A percentile compares a stretch with the other conserved stretches of the same genome.
Evolutionary conservation across 2,329 filamentous ascomycete species (phyloP).

Genomic region (Botrytis porri): DNA sequence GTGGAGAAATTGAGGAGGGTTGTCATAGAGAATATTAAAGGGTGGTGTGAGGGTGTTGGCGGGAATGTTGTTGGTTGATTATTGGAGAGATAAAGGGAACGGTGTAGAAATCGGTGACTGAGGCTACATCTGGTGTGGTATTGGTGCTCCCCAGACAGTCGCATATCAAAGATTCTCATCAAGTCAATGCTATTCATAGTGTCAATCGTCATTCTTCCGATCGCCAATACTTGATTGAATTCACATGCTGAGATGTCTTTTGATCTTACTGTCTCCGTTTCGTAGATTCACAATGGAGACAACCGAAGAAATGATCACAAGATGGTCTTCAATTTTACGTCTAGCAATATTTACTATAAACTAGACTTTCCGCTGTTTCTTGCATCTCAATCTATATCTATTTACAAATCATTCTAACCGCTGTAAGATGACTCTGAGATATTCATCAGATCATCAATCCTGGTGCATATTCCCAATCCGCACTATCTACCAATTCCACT

Average conservation of each 20-base stretch:
- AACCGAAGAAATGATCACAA: background rate
- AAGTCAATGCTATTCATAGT: background rate
- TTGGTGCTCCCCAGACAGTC: background rate
- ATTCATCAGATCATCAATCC: background rate
- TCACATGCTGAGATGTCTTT: background rate
- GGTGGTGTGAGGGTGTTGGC: constrained; percentile 40
- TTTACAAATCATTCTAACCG: background rate
- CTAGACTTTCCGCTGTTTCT: accelerated
- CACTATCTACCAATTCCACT: background rate
- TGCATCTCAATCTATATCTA: background rate
- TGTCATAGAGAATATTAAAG: constrained; percentile 48
- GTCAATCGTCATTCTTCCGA: background rate
- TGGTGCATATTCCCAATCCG: background rate
- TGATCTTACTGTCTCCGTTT: accelerated
- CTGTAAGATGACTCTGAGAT: background rate
- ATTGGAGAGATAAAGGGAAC: background rate
- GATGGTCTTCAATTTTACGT: background rate
- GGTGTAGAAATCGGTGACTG: background rate
- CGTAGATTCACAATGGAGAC: background rate
- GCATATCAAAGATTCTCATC: background rate
- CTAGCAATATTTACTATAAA: background rate
- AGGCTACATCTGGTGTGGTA: background rate
- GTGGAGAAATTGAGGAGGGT: constrained; percentile 45
- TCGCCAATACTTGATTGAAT: accelerated
- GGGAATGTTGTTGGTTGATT: constrained; percentile 25